phyloP scores from a whole-genome alignment of 148 eudicot genomes.

The Heliosperma pusillum region DNA sequence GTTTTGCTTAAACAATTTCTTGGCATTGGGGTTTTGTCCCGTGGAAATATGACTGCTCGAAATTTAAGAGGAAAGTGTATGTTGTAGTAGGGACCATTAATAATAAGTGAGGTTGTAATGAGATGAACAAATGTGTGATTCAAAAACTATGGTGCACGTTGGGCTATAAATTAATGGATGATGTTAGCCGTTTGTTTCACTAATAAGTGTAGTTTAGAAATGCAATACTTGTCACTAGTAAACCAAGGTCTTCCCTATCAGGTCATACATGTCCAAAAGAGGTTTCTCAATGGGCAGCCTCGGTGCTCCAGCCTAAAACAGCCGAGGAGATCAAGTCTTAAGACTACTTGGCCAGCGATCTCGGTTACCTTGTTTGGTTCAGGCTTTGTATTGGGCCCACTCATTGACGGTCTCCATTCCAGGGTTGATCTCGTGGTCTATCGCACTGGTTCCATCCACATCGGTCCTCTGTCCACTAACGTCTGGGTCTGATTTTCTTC shows the following conservation, averaged over 20 bases:
- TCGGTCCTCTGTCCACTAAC: constrained; percentile 82
- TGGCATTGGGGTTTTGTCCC: too few relatives aligned
- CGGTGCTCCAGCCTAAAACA: constrained; percentile 32
- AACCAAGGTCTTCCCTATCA: constrained; percentile 9
- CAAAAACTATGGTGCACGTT: background rate
- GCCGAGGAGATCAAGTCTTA: constrained; percentile 16
- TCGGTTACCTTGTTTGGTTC: constrained; percentile 54
- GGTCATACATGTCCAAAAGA: background rate
- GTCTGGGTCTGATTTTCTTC: constrained; percentile 46
- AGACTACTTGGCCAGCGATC: constrained; percentile 34
- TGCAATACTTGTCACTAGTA: constrained; percentile 10
- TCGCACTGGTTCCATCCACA: constrained; percentile 62
- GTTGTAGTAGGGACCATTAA: background rate
- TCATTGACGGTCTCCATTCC: constrained; percentile 76
- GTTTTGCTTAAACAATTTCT: too few relatives aligned
- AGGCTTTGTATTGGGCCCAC: constrained; percentile 69
- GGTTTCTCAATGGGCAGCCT: background rate
- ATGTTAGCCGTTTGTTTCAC: too few relatives aligned
- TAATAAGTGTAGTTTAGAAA: background rate
- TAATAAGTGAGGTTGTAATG: background rate
- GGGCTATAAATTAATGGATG: too few relatives aligned
- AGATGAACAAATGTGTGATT: background rate
- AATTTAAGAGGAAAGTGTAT: too few relatives aligned
- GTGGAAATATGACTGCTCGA: too few relatives aligned
- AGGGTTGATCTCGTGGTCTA: constrained; percentile 64